Percentiles rank a stretch among this genome's conserved stretches.
These are phyloP conservation scores for Microstegium vimineum DNA, from an alignment of 176 grass and related monocot species.

Conservation along the genomic window DNA sequence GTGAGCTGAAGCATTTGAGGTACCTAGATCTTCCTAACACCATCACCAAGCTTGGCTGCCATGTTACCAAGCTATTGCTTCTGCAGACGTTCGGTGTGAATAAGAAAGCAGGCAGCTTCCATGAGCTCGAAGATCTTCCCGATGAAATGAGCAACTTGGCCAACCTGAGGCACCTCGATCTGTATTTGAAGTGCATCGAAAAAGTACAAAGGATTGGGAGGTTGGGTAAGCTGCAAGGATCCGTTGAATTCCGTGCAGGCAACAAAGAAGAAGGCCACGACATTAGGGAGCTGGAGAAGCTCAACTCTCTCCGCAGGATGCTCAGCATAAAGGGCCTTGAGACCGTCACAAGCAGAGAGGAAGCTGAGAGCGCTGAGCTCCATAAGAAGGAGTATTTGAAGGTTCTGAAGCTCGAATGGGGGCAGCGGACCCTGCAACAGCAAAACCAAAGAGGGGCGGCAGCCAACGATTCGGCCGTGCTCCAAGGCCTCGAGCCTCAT, in stretches of 20 bases:
- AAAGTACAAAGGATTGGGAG: not conserved
- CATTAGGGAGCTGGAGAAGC: not conserved
- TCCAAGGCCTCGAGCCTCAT: not conserved
- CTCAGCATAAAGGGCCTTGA: constrained; percentile 2
- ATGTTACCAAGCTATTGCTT: not conserved
- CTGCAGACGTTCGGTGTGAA: not conserved
- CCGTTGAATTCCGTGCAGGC: not conserved
- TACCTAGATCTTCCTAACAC: not conserved
- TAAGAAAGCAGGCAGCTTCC: no score
- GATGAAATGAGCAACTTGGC: no score
- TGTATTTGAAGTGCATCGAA: not conserved
- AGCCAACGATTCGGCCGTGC: not conserved
- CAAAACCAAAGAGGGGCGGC: not conserved
- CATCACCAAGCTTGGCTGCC: not conserved
- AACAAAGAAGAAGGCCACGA: not conserved
- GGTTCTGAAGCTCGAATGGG: not conserved
- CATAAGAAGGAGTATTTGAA: not conserved
- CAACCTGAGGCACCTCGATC: not conserved
- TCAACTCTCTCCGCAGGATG: not conserved
- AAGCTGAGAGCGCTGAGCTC: not conserved
- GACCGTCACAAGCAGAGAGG: not conserved
- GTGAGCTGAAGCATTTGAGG: not conserved
- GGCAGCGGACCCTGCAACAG: not conserved
- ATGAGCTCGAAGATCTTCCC: no score
- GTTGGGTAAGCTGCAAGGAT: not conserved